Base-by-base conservation (phyloP, 768 basidiomycete genomes). In the Podaxis sp. region DNA sequence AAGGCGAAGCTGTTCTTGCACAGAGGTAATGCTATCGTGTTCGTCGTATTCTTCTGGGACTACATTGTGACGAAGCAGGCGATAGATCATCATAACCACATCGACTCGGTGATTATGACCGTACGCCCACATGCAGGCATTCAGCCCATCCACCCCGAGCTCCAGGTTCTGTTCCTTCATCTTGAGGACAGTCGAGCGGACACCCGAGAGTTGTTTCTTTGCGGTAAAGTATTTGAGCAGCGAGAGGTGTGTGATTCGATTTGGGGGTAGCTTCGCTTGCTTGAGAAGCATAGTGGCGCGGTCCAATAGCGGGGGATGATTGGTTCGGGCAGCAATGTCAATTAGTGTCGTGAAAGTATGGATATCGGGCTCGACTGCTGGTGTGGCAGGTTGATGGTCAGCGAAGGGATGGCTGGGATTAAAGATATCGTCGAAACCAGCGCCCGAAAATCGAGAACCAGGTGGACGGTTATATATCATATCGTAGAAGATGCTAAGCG, bases 71-170 rank as follows among this genome's bases (percentile, higher is more conserved):
- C 87, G 81, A 17, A 94, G 77, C 8, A 87, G 66, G 36, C 82
- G 82, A 66, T 93, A 94, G 33, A 94, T 81, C 64, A 77, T 76
- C 61, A 73, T 70, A 1, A 84, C 85, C n/a, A 88, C 65, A 58
- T 89, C 85, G 22, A 86, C 66, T 19, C 80, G 82, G 13, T 76
- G 73, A 55, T 79, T 80, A 40, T 75, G 75, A 17, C 82, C 82
- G 71, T 83, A 93, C 0, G 88, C 87, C 86, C 85, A 89, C 8
- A 94, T 75, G 67, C 83, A 85, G 6, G 84, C 80, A 68, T 93
- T 94, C 66, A 89, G 68, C 11, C 87, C 89, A 57, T 88, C 88
- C 22, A 90, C 65, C 6, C 85, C 84, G 15, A 93, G 69, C 41
- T 82, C 78, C 53, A 84, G 57, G 27, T 73, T 76, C 43, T 84